Conservation (phyloP, 2,329 filamentous ascomycete genomes). For the Madurella mycetomatis region DNA sequence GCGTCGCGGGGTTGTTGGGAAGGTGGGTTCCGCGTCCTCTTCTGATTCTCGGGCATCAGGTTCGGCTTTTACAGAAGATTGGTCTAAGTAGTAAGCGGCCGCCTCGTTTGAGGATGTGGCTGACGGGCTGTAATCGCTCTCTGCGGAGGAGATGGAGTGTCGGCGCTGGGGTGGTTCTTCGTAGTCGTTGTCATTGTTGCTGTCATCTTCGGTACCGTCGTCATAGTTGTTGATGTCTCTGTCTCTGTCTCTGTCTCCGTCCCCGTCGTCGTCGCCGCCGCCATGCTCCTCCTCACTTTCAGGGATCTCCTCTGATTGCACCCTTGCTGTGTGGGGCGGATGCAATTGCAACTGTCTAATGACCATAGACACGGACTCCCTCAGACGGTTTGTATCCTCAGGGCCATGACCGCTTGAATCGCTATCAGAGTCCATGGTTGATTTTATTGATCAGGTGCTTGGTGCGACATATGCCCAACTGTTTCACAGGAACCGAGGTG, state of each 20-base stretch:
- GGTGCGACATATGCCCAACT: neutral
- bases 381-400: neutral
- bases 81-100: neutral
- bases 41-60: neutral
- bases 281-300: constrained; percentile 8
- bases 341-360: constrained; percentile 6
- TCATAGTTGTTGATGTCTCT: neutral
- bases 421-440: constrained; percentile 10
- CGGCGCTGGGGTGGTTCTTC: neutral
- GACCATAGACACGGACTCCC: constrained; percentile 11
- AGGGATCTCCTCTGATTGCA: constrained; percentile 7
- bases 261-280: neutral
- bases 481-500: neutral
- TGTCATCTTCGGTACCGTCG: neutral
- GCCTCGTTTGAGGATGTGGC: constrained; percentile 1
- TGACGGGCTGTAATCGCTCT: constrained; percentile 12
- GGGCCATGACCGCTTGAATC: neutral
- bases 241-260: neutral
- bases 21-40: neutral
- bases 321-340: neutral
- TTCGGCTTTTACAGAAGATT: neutral
- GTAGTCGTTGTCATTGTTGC: neutral
- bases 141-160: constrained; percentile 9
- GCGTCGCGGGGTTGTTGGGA: neutral
- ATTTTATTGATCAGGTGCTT: neutral